Percentiles rank a stretch among this genome's conserved stretches.
These are phyloP conservation scores for Zygosaccharomyces bailii DNA, from an alignment of 805 yeast species.

Conservation along the genomic window DNA sequence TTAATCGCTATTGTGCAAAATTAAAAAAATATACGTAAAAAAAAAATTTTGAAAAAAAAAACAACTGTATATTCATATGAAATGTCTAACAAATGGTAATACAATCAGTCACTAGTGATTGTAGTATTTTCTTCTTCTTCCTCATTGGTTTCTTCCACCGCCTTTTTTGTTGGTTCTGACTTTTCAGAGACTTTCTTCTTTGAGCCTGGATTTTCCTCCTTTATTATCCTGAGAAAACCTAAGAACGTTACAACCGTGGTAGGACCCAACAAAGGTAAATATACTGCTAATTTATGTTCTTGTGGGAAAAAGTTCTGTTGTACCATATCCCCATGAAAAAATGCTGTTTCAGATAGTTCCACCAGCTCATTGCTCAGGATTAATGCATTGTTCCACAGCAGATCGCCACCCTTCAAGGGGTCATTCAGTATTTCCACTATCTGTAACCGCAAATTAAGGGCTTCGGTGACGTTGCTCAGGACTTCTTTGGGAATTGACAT, in stretches of 20 bases:
- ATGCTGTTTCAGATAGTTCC: conserved; percentile 55
- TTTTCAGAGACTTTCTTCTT: background rate
- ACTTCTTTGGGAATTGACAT: conserved; percentile 83
- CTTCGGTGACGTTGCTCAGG: conserved; percentile 48
- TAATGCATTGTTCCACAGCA: conserved; percentile 50
- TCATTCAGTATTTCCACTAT: conserved; percentile 31
- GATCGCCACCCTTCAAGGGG: conserved; percentile 31
- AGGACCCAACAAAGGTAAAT: conserved; percentile 88
- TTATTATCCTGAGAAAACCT: conserved; percentile 47
- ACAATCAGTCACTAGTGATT: background rate
- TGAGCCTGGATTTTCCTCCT: conserved; percentile 38
- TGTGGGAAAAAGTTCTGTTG: conserved; percentile 93
- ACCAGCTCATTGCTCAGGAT: conserved; percentile 48
- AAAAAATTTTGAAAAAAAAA: background rate
- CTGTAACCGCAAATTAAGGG: conserved; percentile 43
- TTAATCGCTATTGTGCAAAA: no score
- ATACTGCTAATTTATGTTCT: conserved; percentile 93
- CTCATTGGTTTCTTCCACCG: conserved; percentile 2
- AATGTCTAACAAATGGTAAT: no score
- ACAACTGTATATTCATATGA: no score
- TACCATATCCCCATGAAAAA: conserved; percentile 92
- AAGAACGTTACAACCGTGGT: conserved; percentile 58
- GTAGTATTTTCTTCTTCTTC: background rate
- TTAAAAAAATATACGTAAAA: background rate
- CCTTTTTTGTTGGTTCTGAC: conserved; percentile 5